Conservation (phyloP, 2,329 filamentous ascomycete species). For the Cytospora mali region DNA sequence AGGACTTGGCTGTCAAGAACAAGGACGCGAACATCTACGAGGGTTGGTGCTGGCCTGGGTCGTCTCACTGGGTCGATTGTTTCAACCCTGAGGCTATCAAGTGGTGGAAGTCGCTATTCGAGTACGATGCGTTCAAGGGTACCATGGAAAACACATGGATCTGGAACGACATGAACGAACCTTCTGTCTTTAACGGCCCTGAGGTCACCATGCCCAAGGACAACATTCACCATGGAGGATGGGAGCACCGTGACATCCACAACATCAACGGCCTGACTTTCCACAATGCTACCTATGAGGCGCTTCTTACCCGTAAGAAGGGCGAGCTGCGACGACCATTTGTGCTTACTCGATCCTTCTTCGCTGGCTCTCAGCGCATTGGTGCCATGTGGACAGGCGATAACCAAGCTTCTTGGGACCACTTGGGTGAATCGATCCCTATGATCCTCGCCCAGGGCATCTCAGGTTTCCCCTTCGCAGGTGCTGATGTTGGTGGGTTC, state of each 20-base stretch:
- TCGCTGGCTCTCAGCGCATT: slow-evolving; percentile 82
- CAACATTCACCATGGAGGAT: slow-evolving; percentile 86
- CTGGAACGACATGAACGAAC: slow-evolving; percentile 99
- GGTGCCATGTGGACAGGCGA: slow-evolving; percentile 99
- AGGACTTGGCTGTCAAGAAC: slow-evolving; percentile 82
- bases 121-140: slow-evolving; percentile 85
- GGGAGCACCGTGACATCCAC: slow-evolving; percentile 97
- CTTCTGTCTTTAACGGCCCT: slow-evolving; percentile 96
- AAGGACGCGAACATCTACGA: slow-evolving; percentile 90
- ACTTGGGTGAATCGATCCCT: slow-evolving; percentile 84
- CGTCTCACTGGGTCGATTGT: slow-evolving; percentile 93
- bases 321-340: slow-evolving; percentile 86
- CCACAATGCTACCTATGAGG: slow-evolving; percentile 90
- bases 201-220: slow-evolving; percentile 99
- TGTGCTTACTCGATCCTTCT: slow-evolving; percentile 90
- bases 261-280: slow-evolving; percentile 96
- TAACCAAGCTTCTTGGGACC: slow-evolving; percentile 91
- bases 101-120: slow-evolving; percentile 91
- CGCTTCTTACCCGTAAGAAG: slow-evolving; percentile 80
- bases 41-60: slow-evolving; percentile 98
- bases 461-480: slow-evolving; percentile 88
- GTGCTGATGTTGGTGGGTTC: slow-evolving; percentile 96
- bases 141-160: slow-evolving; percentile 86
- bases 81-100: slow-evolving; percentile 90
- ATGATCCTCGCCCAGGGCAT: slow-evolving; percentile 95